These are phyloP conservation scores for Entomortierella lignicola DNA, from an alignment of 192 early-diverging fungal species.

Conservation along the genomic window DNA sequence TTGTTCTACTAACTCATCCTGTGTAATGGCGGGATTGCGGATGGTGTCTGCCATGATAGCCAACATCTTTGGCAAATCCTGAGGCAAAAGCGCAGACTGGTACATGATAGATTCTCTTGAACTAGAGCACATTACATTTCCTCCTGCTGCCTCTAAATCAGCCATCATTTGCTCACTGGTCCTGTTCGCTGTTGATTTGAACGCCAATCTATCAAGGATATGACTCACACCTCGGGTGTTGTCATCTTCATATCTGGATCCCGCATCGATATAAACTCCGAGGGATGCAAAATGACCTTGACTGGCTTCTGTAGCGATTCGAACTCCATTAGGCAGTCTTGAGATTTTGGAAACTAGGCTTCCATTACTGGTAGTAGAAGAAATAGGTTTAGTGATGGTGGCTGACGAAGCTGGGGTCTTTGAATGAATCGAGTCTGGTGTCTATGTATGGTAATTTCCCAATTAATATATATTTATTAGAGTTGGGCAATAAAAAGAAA, in stretches of 20 bases:
- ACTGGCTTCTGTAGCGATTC: constrained; percentile 82
- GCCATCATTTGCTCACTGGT: constrained; percentile 77
- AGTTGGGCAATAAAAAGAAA: too few relatives aligned
- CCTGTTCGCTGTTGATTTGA: constrained; percentile 87
- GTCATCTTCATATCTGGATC: constrained; percentile 85
- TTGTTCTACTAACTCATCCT: constrained; percentile 87
- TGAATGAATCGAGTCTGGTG: constrained; percentile 4
- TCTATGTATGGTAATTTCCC: neutral
- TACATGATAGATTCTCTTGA: constrained; percentile 97
- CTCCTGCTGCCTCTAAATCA: constrained; percentile 88
- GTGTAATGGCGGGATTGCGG: constrained; percentile 75
- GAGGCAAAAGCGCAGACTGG: constrained; percentile 89
- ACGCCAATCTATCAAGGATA: constrained; percentile 91
- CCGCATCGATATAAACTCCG: constrained; percentile 92
- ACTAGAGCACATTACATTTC: constrained; percentile 89
- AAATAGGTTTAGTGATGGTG: neutral
- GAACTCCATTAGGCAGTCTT: constrained; percentile 89
- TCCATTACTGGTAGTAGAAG: neutral
- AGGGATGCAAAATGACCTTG: constrained; percentile 92
- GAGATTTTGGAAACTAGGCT: constrained; percentile 65
- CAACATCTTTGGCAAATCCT: constrained; percentile 81
- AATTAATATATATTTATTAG: too few relatives aligned
- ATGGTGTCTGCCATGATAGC: constrained; percentile 85
- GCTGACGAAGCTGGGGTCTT: constrained; percentile 5
- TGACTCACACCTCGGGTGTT: constrained; percentile 80